phyloP scores from a whole-genome alignment of 805 yeast species.

The Wickerhamomyces bisporus region DNA sequence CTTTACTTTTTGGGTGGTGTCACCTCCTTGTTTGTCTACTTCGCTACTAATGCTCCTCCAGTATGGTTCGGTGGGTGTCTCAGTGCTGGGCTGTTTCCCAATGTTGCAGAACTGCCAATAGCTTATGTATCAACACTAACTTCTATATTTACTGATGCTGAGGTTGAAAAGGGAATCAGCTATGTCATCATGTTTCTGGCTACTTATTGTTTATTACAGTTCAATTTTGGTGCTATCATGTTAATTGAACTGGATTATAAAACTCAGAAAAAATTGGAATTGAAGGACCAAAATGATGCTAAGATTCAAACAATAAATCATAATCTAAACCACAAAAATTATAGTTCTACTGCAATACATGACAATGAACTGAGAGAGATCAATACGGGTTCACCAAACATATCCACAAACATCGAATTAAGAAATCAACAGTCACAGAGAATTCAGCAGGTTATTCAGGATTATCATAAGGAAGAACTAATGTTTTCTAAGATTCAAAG shows the following conservation, averaged over 20 bases:
- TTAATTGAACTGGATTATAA: conserved; percentile 61
- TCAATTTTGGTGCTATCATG: conserved; percentile 71
- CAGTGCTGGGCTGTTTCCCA: conserved; percentile 67
- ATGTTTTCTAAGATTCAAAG: background rate
- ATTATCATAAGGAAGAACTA: background rate
- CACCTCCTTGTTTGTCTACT: conserved; percentile 9
- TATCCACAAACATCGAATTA: background rate
- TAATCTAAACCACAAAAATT: too few species aligned
- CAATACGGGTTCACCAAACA: too few species aligned
- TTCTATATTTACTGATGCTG: conserved; percentile 47
- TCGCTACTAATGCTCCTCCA: conserved; percentile 41
- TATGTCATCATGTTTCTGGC: conserved; percentile 75
- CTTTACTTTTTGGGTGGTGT: conserved; percentile 45
- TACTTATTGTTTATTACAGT: conserved; percentile 54
- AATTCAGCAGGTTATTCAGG: background rate
- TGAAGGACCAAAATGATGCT: background rate
- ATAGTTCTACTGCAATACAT: too few species aligned
- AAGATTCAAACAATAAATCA: too few species aligned
- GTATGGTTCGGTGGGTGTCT: conserved; percentile 66
- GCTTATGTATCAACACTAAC: conserved; percentile 68
- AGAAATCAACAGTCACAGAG: background rate
- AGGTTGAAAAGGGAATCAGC: conserved; percentile 76
- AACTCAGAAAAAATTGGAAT: background rate
- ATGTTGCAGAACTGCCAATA: conserved; percentile 72
- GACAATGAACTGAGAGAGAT: too few species aligned